These are phyloP conservation scores for Gastrodia elata DNA, from an alignment of 106 monocot species.

Conservation along the genomic window DNA sequence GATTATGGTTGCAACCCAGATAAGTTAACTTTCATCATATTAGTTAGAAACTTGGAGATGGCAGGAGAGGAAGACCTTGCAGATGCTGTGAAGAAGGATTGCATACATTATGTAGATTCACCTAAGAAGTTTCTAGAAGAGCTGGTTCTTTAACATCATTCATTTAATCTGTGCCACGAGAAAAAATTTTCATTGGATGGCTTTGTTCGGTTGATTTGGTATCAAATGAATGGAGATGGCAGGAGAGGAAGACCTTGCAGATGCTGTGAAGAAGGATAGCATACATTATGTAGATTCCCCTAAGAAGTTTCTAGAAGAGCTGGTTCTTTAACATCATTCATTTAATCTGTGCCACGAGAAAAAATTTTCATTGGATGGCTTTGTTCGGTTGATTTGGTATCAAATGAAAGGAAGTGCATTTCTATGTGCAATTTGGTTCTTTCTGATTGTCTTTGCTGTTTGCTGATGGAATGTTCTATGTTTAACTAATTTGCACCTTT, in stretches of 20 bases:
- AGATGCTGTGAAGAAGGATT: slow-evolving; percentile 44
- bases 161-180: no score
- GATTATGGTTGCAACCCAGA: slow-evolving; percentile 43
- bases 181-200: no score
- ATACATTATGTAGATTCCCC: slow-evolving; percentile 35
- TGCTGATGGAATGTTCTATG: background rate
- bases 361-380: background rate
- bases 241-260: slow-evolving; percentile 40
- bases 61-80: slow-evolving; percentile 40
- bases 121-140: slow-evolving; percentile 56
- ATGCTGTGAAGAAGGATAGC: slow-evolving; percentile 45
- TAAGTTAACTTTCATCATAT: slow-evolving; percentile 65
- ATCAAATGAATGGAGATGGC: slow-evolving; percentile 61
- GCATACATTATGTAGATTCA: slow-evolving; percentile 31
- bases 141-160: no score
- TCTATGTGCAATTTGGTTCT: background rate
- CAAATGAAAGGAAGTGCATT: background rate
- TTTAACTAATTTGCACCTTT: background rate
- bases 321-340: slow-evolving; percentile 9
- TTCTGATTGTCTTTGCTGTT: background rate
- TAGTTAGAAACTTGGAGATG: slow-evolving; percentile 70
- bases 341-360: background rate
- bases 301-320: slow-evolving; percentile 51
- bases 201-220: no score
- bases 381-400: background rate